Conservation (phyloP, 2,329 filamentous ascomycete genomes). For the Xylaria sp. region DNA sequence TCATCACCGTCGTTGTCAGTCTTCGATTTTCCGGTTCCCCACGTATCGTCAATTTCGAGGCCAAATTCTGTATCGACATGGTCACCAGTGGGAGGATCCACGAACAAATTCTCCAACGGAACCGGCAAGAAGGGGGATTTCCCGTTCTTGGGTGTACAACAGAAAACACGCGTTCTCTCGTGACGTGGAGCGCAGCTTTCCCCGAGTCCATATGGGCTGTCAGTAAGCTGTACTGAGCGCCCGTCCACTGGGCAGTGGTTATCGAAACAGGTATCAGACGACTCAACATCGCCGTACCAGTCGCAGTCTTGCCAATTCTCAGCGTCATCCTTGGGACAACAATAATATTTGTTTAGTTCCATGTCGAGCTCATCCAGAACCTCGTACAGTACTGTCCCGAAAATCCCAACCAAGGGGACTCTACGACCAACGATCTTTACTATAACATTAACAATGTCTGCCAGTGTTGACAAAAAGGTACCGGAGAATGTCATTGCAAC, state of each 20-base stretch:
- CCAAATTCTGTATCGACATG: constrained; percentile 40
- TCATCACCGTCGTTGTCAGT: constrained; percentile 23
- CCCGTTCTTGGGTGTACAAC: constrained; percentile 40
- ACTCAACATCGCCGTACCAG: constrained; percentile 40
- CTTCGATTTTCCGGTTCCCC: constrained; percentile 18
- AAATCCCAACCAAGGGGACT: background rate
- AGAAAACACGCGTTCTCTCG: constrained; percentile 38
- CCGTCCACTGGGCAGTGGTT: constrained; percentile 38
- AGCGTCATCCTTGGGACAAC: background rate
- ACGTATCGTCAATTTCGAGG: constrained; percentile 40
- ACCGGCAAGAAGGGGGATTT: constrained; percentile 44
- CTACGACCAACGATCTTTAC: background rate
- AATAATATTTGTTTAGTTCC: background rate
- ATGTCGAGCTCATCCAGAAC: background rate
- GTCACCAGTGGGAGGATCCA: constrained; percentile 41
- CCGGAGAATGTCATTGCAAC: background rate
- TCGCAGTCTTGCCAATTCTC: background rate
- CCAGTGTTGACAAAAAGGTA: too few relatives aligned
- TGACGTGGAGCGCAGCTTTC: constrained; percentile 30
- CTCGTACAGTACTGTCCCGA: background rate
- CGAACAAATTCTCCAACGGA: constrained; percentile 43
- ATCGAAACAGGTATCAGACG: constrained; percentile 41
- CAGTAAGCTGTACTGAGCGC: constrained; percentile 38
- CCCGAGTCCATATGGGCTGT: constrained; percentile 35
- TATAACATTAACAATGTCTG: too few relatives aligned